Conservation (phyloP, 129 eudicot genomes). For the Pittosporum tobira region DNA sequence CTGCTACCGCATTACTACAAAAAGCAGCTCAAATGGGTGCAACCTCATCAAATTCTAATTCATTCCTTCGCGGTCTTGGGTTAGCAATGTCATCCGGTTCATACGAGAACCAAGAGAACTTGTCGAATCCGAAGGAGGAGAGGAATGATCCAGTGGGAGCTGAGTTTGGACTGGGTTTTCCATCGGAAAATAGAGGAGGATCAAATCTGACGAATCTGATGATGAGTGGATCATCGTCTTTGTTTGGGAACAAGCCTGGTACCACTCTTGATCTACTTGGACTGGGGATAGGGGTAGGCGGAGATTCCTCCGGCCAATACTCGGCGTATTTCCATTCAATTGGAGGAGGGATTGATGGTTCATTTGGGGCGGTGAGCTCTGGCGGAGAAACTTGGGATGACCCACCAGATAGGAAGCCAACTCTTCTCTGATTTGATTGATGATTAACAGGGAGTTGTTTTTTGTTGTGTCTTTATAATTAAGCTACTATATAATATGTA, state of each 20-base stretch:
- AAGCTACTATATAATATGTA: not conserved
- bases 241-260: slow-evolving; percentile 38
- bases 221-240: slow-evolving; percentile 31
- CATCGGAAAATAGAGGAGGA: slow-evolving; percentile 24
- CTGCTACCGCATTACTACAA: slow-evolving; percentile 80
- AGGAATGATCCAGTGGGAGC: slow-evolving; percentile 10
- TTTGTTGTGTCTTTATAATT: not conserved
- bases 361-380: slow-evolving; percentile 19
- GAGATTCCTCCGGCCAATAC: slow-evolving; percentile 31
- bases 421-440: slow-evolving; percentile 33
- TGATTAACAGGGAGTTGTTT: slow-evolving; percentile 11
- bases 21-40: slow-evolving; percentile 90
- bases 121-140: slow-evolving; percentile 25
- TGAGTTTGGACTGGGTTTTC: slow-evolving; percentile 37
- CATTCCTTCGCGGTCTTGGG: slow-evolving; percentile 65
- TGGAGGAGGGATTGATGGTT: slow-evolving; percentile 28
- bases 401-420: slow-evolving; percentile 48
- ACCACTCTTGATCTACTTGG: slow-evolving; percentile 82
- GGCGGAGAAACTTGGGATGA: slow-evolving; percentile 48
- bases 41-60: slow-evolving; percentile 46
- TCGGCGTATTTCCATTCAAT: slow-evolving; percentile 48
- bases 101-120: slow-evolving; percentile 15
- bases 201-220: slow-evolving; percentile 12
- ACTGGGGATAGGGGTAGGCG: slow-evolving; percentile 42
- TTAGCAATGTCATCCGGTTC: slow-evolving; percentile 27